Evolutionary conservation across 2,329 filamentous ascomycete genomes (phyloP), one percentile per base, ranked within the genome.

Genomic region (Ilyonectria sp.): DNA sequence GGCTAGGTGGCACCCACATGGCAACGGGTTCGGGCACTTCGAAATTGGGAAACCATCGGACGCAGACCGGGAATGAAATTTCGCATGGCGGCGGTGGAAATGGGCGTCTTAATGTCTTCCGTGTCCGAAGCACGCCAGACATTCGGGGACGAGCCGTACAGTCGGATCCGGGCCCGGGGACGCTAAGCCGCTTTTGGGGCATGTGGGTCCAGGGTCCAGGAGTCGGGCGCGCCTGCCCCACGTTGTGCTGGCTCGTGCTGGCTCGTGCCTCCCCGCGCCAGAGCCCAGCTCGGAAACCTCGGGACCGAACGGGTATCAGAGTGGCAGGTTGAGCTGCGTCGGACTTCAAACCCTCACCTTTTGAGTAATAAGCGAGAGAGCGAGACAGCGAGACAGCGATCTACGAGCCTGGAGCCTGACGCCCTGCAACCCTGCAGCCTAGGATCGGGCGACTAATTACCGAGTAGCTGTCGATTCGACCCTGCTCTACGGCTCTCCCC

Each of bases 181-280:
- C 60, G 67, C 75, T 75, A 76, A 60, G 17, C 75, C 55, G 15
- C 54, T 69, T 69, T 63, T 62, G 73, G 52, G 73, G 52, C 57
- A 23, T 13, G 21, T 61, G 52, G 44, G 66, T 60, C 43, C 11
- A 49, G 31, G n/a, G 31, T 7, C 10, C 33, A 21, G n/a, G 19
- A 46, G 10, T 13, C 44, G 10, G 19, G n/a, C 2, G n/a, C 31
- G 29, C n/a, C 44, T 15, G 47, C 50, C 50, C 50, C 29, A 33
- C 29, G 31, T 5, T 26, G 6, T 26, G 26, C 26, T 26, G 5
- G 26, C 26, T 53, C 29, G 6, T 26, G 26, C 26, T 26, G 5
- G 26, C 26, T 53, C 29, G 50, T 15, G 6, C 31, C 9, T n/a
- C 19, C 61, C 61, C 55, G 55, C 55, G 43, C 17, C 29, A 9